Conservation (phyloP, 2,329 filamentous ascomycete species). For the Xylariaceae sp. region DNA sequence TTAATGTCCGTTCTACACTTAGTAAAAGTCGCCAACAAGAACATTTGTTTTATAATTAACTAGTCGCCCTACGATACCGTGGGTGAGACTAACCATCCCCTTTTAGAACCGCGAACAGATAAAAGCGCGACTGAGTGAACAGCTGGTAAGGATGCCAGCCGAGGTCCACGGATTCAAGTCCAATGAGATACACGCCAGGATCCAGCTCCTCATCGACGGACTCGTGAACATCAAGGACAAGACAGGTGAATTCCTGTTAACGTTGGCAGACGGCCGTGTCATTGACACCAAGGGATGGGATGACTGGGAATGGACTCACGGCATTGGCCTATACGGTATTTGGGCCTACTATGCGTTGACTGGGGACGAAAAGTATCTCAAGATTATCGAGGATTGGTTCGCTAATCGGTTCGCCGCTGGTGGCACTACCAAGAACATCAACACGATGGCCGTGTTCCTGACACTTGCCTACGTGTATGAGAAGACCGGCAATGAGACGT, state of each 20-base stretch:
- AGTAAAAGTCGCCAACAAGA: not conserved
- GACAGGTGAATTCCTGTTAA: slow-evolving; percentile 73
- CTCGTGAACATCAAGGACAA: slow-evolving; percentile 77
- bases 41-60: not conserved
- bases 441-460: slow-evolving; percentile 79
- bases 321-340: slow-evolving; percentile 77
- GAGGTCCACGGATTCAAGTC: slow-evolving; percentile 50
- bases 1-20: not conserved
- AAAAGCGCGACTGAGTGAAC: not conserved
- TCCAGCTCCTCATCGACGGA: slow-evolving; percentile 70
- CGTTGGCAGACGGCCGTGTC: slow-evolving; percentile 70
- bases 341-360: slow-evolving; percentile 81
- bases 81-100: not conserved
- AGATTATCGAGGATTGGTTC: slow-evolving; percentile 76
- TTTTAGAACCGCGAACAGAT: not conserved
- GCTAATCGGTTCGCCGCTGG: slow-evolving; percentile 67
- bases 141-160: slow-evolving; percentile 41
- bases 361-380: slow-evolving; percentile 60
- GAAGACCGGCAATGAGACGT: slow-evolving; percentile 67
- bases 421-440: slow-evolving; percentile 82
- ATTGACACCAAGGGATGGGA: slow-evolving; percentile 87
- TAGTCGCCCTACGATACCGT: not conserved
- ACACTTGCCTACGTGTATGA: slow-evolving; percentile 80
- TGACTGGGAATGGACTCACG: slow-evolving; percentile 83
- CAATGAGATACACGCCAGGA: slow-evolving; percentile 54